These are phyloP conservation scores for Paspalum notatum DNA, from an alignment of 176 grass and related monocot genomes.

Conservation along the genomic window DNA sequence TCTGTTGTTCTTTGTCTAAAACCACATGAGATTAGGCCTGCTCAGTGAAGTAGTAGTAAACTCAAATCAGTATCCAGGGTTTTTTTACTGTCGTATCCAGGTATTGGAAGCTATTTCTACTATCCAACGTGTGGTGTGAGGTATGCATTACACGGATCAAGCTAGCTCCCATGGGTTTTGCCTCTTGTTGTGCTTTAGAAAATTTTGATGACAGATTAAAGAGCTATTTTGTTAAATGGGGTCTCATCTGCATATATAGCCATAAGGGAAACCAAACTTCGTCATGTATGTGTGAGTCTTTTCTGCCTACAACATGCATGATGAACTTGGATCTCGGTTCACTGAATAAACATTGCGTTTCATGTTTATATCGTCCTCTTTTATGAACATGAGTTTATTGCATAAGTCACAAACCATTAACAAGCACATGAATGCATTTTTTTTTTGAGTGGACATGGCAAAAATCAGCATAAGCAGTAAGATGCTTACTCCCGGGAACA, in stretches of 20 bases:
- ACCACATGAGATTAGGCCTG: not conserved
- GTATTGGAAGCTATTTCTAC: not conserved
- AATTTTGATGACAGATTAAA: not conserved
- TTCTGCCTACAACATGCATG: not conserved
- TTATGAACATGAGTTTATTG: not conserved
- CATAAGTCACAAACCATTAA: not conserved
- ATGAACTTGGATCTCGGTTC: not conserved
- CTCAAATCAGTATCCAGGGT: not conserved
- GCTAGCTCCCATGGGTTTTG: not conserved
- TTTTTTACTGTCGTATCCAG: not conserved
- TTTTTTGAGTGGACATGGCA: not conserved
- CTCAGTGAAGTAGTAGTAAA: not conserved
- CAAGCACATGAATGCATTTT: not conserved
- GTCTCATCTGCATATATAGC: not conserved
- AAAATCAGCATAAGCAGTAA: not conserved
- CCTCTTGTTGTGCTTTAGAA: not conserved
- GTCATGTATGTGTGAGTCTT: not conserved
- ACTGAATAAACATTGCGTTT: not conserved
- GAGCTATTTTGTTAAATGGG: not conserved
- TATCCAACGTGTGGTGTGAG: not conserved
- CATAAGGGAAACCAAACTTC: not conserved
- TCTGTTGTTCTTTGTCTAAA: not conserved
- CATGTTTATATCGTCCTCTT: not conserved
- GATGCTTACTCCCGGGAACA: not conserved
- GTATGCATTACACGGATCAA: not conserved